These are phyloP conservation scores for Pythium rhizo-oryzae DNA, from an alignment of 352 stramenopile species.

Conservation along the genomic window DNA sequence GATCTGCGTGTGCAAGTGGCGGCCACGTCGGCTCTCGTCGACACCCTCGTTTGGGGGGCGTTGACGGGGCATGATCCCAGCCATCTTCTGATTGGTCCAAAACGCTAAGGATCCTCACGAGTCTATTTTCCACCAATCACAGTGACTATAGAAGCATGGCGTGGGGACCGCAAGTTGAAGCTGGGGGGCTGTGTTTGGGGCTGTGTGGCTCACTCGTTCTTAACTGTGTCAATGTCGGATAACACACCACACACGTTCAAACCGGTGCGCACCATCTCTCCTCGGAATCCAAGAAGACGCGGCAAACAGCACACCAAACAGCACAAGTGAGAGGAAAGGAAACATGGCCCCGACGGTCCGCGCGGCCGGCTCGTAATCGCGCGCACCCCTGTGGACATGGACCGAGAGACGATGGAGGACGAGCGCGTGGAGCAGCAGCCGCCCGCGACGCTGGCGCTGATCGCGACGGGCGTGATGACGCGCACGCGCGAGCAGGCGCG, in stretches of 20 bases:
- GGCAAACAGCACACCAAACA: neutral
- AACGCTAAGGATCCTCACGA: neutral
- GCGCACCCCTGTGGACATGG: neutral
- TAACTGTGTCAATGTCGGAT: neutral
- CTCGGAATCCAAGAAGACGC: neutral
- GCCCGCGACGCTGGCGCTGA: conserved; percentile 7
- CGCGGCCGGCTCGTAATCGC: too few relatives aligned
- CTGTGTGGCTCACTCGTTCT: neutral
- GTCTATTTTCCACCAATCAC: neutral
- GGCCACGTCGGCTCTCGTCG: conserved; percentile 11
- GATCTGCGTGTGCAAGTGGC: neutral
- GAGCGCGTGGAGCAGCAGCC: conserved; percentile 14
- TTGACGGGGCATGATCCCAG: conserved; percentile 10
- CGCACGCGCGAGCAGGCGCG: conserved; percentile 21
- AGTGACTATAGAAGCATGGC: neutral
- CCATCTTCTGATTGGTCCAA: conserved; percentile 31
- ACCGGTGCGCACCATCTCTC: neutral
- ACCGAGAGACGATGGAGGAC: neutral
- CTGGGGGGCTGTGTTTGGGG: neutral
- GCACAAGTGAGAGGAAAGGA: neutral
- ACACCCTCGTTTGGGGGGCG: neutral
- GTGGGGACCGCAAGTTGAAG: neutral
- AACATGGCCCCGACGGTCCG: too few relatives aligned
- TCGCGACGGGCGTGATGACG: conserved; percentile 24
- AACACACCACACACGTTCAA: neutral